These are phyloP conservation scores for Sporothrix variecibatus DNA, from an alignment of 2,329 filamentous ascomycete genomes.

Conservation along the genomic window DNA sequence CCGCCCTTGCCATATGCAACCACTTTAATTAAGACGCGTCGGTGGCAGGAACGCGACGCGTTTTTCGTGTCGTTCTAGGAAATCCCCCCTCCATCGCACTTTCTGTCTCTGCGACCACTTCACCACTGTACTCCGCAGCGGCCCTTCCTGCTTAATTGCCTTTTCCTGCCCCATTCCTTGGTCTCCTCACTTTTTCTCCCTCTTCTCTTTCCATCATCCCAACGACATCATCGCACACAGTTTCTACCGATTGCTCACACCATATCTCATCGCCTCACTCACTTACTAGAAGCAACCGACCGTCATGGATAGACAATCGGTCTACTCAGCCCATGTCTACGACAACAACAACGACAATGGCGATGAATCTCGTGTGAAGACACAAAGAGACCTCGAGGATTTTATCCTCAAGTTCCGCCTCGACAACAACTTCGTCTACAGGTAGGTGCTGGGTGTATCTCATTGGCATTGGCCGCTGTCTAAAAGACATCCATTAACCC, in stretches of 20 bases:
- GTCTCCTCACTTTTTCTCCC: background rate
- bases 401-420: conserved; percentile 94
- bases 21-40: conserved; percentile 33
- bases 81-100: conserved; percentile 22
- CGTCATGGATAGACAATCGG: conserved; percentile 82
- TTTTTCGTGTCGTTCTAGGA: conserved; percentile 24
- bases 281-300: background rate
- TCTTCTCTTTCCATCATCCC: background rate
- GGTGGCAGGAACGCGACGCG: conserved; percentile 30
- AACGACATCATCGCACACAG: background rate
- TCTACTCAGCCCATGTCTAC: conserved; percentile 83
- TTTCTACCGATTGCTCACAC: background rate
- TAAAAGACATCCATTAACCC: conserved; percentile 35
- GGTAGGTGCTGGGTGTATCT: conserved; percentile 51
- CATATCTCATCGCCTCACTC: background rate
- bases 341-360: conserved; percentile 65
- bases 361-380: conserved; percentile 68
- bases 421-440: conserved; percentile 93
- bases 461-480: background rate
- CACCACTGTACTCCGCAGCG: conserved; percentile 2
- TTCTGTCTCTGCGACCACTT: background rate
- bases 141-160: conserved; percentile 1
- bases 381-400: conserved; percentile 78
- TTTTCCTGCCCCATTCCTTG: conserved; percentile 12
- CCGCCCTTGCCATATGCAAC: conserved; percentile 26